phyloP scores from a whole-genome alignment of 352 stramenopile species.

The Globisporangium cederbergense region DNA sequence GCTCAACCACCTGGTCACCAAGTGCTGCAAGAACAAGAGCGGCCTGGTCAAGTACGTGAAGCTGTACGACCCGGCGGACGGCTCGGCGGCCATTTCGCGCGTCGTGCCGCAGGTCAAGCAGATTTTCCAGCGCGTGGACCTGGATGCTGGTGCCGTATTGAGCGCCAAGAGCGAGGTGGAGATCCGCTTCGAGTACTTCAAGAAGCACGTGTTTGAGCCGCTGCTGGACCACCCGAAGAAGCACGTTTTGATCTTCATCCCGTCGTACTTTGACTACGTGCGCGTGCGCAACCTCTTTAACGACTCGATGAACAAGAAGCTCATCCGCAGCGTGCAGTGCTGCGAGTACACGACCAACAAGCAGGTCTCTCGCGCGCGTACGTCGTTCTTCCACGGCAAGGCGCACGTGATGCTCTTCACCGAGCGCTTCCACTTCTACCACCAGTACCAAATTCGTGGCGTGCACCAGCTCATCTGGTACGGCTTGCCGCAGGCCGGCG shows the following conservation, averaged over 20 bases:
- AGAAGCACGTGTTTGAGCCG: slow-evolving; percentile 72
- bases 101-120: slow-evolving; percentile 74
- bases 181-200: slow-evolving; percentile 71
- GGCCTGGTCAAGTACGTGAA: slow-evolving; percentile 54
- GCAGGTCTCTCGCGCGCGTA: slow-evolving; percentile 67
- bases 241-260: slow-evolving; percentile 77
- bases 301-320: slow-evolving; percentile 65
- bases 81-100: slow-evolving; percentile 48
- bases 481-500: slow-evolving; percentile 50
- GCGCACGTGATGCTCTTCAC: slow-evolving; percentile 80
- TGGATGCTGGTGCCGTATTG: slow-evolving; percentile 21
- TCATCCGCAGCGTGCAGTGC: slow-evolving; percentile 64
- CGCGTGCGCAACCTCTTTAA: slow-evolving; percentile 82
- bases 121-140: slow-evolving; percentile 78
- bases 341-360: slow-evolving; percentile 74
- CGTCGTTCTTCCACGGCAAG: slow-evolving; percentile 71
- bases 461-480: slow-evolving; percentile 82
- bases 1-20: slow-evolving; percentile 56
- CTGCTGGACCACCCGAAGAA: slow-evolving; percentile 65
- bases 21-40: slow-evolving; percentile 51
- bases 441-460: slow-evolving; percentile 78
- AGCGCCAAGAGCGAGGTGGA: slow-evolving; percentile 49
- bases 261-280: slow-evolving; percentile 87
- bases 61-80: slow-evolving; percentile 48
- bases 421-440: slow-evolving; percentile 86